Percentiles rank a stretch among this genome's conserved stretches.
Evolutionary conservation across 2,329 filamentous ascomycete genomes (phyloP).

Genomic region (Coniochaeta sp.): DNA sequence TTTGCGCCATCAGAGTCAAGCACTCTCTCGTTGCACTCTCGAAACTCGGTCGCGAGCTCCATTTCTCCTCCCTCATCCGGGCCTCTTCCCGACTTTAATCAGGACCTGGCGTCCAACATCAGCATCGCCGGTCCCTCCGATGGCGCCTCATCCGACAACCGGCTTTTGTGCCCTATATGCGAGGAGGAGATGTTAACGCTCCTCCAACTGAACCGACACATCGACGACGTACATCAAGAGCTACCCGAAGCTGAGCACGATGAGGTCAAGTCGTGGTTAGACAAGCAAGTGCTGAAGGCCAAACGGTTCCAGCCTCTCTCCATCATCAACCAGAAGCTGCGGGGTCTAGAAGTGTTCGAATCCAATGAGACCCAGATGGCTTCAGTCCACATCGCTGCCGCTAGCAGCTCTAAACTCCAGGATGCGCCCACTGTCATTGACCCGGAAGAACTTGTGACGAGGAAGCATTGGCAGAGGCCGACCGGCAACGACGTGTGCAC

Average conservation of each 20-base stretch:
- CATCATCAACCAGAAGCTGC: slow-evolving; percentile 86
- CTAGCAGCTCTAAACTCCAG: slow-evolving; percentile 26
- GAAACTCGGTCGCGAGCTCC: slow-evolving; percentile 32
- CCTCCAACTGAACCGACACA: slow-evolving; percentile 76
- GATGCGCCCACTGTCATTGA: slow-evolving; percentile 48
- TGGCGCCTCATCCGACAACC: slow-evolving; percentile 51
- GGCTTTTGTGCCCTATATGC: slow-evolving; percentile 93
- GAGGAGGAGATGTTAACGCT: slow-evolving; percentile 98
- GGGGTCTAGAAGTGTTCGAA: slow-evolving; percentile 88
- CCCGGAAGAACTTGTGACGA: slow-evolving; percentile 83
- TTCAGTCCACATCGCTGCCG: slow-evolving; percentile 20
- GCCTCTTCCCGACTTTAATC: slow-evolving; percentile 61
- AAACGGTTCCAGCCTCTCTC: slow-evolving; percentile 90
- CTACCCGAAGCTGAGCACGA: slow-evolving; percentile 83
- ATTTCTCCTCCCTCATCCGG: slow-evolving; percentile 55
- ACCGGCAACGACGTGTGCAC: slow-evolving; percentile 73
- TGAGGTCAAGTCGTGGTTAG: slow-evolving; percentile 95
- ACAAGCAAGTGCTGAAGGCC: slow-evolving; percentile 86
- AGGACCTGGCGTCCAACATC: slow-evolving; percentile 77
- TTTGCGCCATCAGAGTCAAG: slow-evolving; percentile 53
- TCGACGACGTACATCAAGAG: slow-evolving; percentile 87
- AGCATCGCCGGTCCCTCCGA: slow-evolving; percentile 53
- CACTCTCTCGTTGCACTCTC: slow-evolving; percentile 70
- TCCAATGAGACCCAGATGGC: slow-evolving; percentile 63
- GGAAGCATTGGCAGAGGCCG: slow-evolving; percentile 79